Conservation (phyloP, 768 basidiomycete species). For the Rhodotorula sphaerocarpa region DNA sequence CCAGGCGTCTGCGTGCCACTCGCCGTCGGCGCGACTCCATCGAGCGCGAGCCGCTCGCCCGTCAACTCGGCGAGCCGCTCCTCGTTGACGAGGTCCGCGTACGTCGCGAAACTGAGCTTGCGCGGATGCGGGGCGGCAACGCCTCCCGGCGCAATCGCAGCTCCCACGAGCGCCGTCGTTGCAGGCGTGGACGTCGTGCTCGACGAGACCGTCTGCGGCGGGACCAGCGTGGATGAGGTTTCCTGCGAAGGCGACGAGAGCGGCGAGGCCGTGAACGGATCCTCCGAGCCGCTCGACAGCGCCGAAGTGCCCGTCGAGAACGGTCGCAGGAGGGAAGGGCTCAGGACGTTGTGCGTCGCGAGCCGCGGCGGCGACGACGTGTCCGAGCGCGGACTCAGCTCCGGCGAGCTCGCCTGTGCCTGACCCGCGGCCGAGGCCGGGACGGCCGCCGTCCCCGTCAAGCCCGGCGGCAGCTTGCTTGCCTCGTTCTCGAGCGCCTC, state of each 20-base stretch:
- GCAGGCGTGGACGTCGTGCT: background rate
- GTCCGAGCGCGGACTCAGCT: background rate
- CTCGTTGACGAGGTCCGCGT: slow-evolving; percentile 34
- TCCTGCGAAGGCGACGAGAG: slow-evolving; percentile 1
- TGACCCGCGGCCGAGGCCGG: background rate
- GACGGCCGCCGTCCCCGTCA: background rate
- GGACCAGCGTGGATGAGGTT: background rate
- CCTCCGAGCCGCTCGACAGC: background rate
- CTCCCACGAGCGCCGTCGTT: background rate
- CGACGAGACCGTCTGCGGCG: background rate
- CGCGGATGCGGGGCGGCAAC: slow-evolving; percentile 15
- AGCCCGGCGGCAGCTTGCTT: slow-evolving; percentile 12
- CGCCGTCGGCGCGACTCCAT: background rate
- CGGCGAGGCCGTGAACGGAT: slow-evolving; percentile 13
- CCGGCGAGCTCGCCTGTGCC: background rate
- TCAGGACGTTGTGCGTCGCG: slow-evolving; percentile 1
- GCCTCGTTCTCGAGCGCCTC: slow-evolving; percentile 29
- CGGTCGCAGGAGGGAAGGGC: slow-evolving; percentile 12
- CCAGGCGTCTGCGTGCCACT: background rate
- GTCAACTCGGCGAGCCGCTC: slow-evolving; percentile 33
- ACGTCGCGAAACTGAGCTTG: slow-evolving; percentile 13
- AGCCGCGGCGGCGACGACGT: background rate
- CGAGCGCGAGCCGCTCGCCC: slow-evolving; percentile 15
- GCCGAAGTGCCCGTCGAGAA: background rate
- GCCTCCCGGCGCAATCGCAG: background rate